These are phyloP conservation scores for Picea sitchensis DNA, from an alignment of 75 land plant genomes.

Conservation along the genomic window DNA sequence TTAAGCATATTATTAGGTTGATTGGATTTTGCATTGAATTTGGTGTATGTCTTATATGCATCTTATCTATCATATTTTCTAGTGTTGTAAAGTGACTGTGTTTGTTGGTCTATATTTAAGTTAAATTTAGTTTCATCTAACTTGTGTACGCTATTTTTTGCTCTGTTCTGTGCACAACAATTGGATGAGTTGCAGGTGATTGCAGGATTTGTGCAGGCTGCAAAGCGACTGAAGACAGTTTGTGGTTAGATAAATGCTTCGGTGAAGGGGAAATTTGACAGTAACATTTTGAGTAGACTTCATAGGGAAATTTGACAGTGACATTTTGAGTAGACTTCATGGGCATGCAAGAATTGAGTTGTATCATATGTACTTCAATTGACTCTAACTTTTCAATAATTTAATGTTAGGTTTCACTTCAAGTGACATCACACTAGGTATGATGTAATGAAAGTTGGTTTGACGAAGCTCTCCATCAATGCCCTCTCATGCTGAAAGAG, in stretches of 20 bases:
- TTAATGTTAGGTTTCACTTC: too few relatives aligned
- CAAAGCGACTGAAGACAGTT: constrained; percentile 69
- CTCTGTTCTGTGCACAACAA: constrained; percentile 43
- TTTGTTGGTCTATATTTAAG: background rate
- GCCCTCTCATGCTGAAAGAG: too few relatives aligned
- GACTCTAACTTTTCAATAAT: too few relatives aligned
- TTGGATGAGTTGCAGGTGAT: constrained; percentile 95
- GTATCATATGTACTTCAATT: background rate
- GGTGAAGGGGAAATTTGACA: background rate
- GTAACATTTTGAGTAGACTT: background rate
- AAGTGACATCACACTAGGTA: too few relatives aligned
- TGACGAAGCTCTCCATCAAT: too few relatives aligned
- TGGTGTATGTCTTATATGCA: background rate
- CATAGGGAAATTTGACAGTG: background rate
- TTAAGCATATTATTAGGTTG: background rate
- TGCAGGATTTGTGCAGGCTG: constrained; percentile 78
- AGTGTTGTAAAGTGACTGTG: background rate
- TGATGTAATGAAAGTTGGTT: too few relatives aligned
- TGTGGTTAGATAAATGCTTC: constrained; percentile 9
- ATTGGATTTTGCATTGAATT: background rate
- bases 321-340: too few relatives aligned
- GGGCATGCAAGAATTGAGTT: too few relatives aligned
- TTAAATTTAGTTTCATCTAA: background rate
- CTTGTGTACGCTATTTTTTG: background rate
- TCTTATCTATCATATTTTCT: background rate